Evolutionary conservation across 371 early-diverging fungal genomes (phyloP).

Genomic region (Neoconidiobolus thromboides): DNA sequence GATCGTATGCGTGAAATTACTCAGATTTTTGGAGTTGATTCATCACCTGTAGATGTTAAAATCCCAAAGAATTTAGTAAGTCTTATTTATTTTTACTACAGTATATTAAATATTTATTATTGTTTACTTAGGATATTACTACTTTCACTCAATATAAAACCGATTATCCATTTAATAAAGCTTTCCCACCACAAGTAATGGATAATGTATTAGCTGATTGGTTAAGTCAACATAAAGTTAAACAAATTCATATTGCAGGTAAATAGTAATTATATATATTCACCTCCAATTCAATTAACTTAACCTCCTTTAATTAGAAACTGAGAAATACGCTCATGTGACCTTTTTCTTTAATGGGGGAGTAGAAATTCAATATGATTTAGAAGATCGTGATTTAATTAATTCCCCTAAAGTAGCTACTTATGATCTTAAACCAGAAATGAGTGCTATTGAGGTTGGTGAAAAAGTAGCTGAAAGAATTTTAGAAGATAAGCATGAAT

Average conservation of each 20-base stretch:
- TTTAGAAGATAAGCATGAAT: slow-evolving; percentile 57
- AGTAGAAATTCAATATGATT: slow-evolving; percentile 65
- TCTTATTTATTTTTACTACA: not conserved
- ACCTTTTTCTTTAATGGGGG: slow-evolving; percentile 99
- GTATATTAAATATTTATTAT: not conserved
- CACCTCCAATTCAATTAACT: not conserved
- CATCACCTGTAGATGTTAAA: slow-evolving; percentile 66
- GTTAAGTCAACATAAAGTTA: slow-evolving; percentile 61
- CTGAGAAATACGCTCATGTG: slow-evolving; percentile 99
- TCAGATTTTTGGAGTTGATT: slow-evolving; percentile 69
- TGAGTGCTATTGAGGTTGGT: slow-evolving; percentile 80
- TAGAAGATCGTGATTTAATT: slow-evolving; percentile 82
- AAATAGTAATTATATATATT: not conserved
- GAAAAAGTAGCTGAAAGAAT: slow-evolving; percentile 79
- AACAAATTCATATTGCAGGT: slow-evolving; percentile 84
- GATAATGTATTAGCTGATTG: slow-evolving; percentile 94
- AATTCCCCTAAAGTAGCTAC: slow-evolving; percentile 92
- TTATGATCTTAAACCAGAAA: slow-evolving; percentile 92
- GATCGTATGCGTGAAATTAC: slow-evolving; percentile 98
- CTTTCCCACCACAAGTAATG: slow-evolving; percentile 93
- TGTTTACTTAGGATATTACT: slow-evolving; percentile 30
- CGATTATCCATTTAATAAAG: slow-evolving; percentile 75
- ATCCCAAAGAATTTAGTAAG: slow-evolving; percentile 55
- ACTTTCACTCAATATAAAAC: slow-evolving; percentile 98
- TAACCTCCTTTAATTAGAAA: slow-evolving; percentile 38